Base-by-base conservation (phyloP, 148 eudicot species). In the Vaccinium myrtillus region DNA sequence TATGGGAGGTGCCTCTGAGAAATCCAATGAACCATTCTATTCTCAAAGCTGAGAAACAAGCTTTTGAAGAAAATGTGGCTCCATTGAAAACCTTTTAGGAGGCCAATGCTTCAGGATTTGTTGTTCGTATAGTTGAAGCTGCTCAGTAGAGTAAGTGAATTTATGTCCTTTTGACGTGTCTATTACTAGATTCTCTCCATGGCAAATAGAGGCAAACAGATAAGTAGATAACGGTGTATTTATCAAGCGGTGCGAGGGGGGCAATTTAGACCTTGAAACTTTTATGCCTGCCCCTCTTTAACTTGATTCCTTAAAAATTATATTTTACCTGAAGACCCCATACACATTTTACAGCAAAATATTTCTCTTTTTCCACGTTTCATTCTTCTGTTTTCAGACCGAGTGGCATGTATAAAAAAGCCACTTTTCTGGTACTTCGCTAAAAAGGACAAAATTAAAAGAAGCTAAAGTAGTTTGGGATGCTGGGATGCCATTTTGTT, bases 51-150 rank as follows among this genome's bases (percentile, higher is more conserved):
- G 55, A 23, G 18, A 76, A 76, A 76, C 25, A 46, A 6, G 55
- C 21, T 48, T 48, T 76, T 5, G 48, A 76, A 48, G 8, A 49
- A 76, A 76, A 8, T 39, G 8, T 46, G 55, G 32, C 11, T 48
- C 79, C n/a, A 23, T 6, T 46, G 54, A 11, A 30, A 76, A 76
- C 25, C 27, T 51, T 3, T 75, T 21, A n/a, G 25, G 56, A 48
- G 55, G 79, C 79, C 79, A 76, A 12, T 49, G 79, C 50, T 49
- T 48, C 55, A 76, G 18, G 79, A 76, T 48, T 21, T 49, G 30
- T n/a, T 48, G 32, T 1, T 1, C 11, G 15, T 48, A 48, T 49
- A 32, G 55, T 76, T 76, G 55, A 76, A 76, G 79, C 30, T 49
- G 54, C 19, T 27, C 5, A 2, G 27, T 19, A 36, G 27, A 48